Conservation (phyloP, 306 rosid genomes). For the Castanea crenata region DNA sequence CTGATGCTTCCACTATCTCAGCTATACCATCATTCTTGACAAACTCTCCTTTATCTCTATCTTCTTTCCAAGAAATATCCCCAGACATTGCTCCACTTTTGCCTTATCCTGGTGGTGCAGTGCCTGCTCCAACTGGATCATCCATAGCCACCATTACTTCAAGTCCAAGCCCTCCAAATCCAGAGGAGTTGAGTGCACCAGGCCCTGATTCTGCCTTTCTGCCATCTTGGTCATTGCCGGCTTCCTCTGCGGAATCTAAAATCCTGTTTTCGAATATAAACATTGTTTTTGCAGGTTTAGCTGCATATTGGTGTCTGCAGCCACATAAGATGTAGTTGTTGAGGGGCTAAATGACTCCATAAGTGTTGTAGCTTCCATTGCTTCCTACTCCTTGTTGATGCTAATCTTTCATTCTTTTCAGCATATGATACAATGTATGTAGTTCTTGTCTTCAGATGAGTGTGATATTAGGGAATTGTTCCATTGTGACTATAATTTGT, state of each 20-base stretch:
- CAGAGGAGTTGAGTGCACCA: conserved; percentile 49
- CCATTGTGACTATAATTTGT: background rate
- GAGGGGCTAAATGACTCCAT: conserved; percentile 26
- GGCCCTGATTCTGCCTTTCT: conserved; percentile 62
- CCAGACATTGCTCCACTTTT: conserved; percentile 86
- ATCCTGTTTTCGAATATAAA: conserved; percentile 19
- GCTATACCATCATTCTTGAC: conserved; percentile 44
- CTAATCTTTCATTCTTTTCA: conserved; percentile 35
- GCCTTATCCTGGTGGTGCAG: conserved; percentile 71
- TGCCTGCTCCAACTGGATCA: conserved; percentile 56
- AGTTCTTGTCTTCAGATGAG: background rate
- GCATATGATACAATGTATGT: conserved; percentile 24
- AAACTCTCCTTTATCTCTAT: conserved; percentile 30
- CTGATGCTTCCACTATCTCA: conserved; percentile 35
- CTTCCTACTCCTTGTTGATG: conserved; percentile 9
- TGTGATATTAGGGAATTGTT: background rate
- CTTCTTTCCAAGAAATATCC: conserved; percentile 54
- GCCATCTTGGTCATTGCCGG: conserved; percentile 55
- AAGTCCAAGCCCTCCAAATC: conserved; percentile 86
- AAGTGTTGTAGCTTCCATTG: conserved; percentile 4
- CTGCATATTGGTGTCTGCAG: conserved; percentile 35
- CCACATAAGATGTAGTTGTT: conserved; percentile 23
- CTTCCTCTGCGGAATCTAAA: conserved; percentile 40
- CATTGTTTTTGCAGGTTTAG: conserved; percentile 41
- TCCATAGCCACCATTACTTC: conserved; percentile 78